These are phyloP conservation scores for Chlamydomonas eustigma DNA, from an alignment of 139 green algal species.

Conservation along the genomic window DNA sequence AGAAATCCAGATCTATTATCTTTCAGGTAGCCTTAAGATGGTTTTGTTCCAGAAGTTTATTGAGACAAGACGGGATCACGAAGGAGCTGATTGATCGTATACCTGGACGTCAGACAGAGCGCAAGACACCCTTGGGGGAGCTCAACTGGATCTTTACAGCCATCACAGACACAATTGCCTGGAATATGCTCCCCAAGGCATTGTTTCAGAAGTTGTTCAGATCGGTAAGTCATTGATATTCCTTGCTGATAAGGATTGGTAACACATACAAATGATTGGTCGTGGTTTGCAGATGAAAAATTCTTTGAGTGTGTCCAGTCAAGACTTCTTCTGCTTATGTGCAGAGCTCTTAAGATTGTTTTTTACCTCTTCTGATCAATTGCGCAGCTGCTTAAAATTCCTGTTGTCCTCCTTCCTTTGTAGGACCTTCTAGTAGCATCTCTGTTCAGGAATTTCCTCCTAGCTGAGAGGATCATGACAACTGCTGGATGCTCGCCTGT, in stretches of 20 bases:
- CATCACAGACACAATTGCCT: constrained; percentile 99
- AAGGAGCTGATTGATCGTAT: constrained; percentile 62
- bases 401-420: neutral
- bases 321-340: no score
- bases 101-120: constrained; percentile 75
- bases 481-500: constrained; percentile 78
- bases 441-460: constrained; percentile 97
- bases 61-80: constrained; percentile 70
- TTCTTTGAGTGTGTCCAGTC: no score
- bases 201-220: constrained; percentile 98
- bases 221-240: constrained; percentile 50
- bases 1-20: no score
- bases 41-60: constrained; percentile 59
- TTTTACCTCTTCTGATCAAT: no score
- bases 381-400: no score
- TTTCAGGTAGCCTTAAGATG: constrained; percentile 89
- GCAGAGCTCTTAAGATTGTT: no score
- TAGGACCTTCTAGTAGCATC: constrained; percentile 95
- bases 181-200: constrained; percentile 89
- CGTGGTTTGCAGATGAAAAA: no score
- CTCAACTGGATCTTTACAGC: constrained; percentile 99
- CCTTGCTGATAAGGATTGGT: neutral
- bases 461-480: constrained; percentile 95
- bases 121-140: constrained; percentile 97
- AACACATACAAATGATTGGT: neutral